Base-by-base conservation (phyloP, 768 basidiomycete genomes). In the Paxillus ammoniavirescens region DNA sequence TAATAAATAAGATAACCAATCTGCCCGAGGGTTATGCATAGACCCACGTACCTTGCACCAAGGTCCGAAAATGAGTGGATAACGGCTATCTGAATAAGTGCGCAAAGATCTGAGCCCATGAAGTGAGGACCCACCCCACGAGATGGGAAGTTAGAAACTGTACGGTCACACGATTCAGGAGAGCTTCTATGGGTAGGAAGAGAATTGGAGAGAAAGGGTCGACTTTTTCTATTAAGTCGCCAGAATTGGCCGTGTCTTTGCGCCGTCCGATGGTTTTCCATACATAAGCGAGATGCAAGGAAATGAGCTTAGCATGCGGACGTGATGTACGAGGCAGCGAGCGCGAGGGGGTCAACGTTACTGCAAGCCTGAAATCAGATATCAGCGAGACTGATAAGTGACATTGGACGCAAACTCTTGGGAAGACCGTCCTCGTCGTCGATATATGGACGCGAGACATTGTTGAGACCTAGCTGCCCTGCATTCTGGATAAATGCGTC, bases 31-130 rank as follows among this genome's bases (percentile, higher is more conserved):
- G 30, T 36, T 46, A 43, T 42, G 53, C 50, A 50, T 53, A 56
- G 44, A 51, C 42, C 49, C 40, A 65, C 68, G 50, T 72, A 86
- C 89, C 74, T 77, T 77, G 63, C 77, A 74, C 82, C 83, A 84
- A 26, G 75, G 68, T 2, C 90, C 90, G 65, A 91, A 92, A 52
- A 91, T 80, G 37, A 89, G 73, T 18, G 90, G 90, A 70, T 91
- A 90, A 3, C 83, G 82, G 61, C 90, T 91, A 59, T 31, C 35
- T 33, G 18, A 42, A 64, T 18, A 17, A 50, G 35, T 48, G 35
- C 31, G 58, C 45, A 56, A 60, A 54, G 48, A 49, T 51, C 36
- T 55, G 41, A 44, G 38, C 18, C 6, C 33, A 37, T 49, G 21
- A 47, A 53, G 45, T 23, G 48, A 36, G 15, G 23, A 67, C 75